These are phyloP conservation scores for Parafenestella ontariensis DNA, from an alignment of 2,329 filamentous ascomycete genomes.

Conservation along the genomic window DNA sequence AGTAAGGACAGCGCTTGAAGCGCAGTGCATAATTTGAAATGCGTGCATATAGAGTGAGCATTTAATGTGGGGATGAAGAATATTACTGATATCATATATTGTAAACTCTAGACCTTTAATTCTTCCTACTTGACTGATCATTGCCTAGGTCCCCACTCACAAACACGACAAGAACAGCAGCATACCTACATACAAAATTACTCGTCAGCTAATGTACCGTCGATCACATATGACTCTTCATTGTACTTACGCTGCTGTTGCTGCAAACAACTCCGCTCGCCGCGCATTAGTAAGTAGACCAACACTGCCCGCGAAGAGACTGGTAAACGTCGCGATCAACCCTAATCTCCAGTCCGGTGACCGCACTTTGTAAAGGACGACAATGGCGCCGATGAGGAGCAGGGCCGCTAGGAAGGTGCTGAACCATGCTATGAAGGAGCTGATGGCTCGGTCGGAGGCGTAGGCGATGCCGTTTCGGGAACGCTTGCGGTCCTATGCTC, in stretches of 20 bases:
- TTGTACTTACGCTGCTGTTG: conserved; percentile 20
- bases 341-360: conserved; percentile 10
- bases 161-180: conserved; percentile 27
- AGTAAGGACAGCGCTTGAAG: neutral
- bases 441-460: conserved; percentile 15
- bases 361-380: conserved; percentile 16
- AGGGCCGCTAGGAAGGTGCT: conserved; percentile 19
- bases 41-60: neutral
- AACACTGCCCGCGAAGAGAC: conserved; percentile 23
- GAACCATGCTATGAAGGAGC: conserved; percentile 15
- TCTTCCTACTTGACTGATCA: conserved; percentile 1
- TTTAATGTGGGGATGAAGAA: neutral
- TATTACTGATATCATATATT: neutral
- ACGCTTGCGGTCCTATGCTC: conserved; percentile 12
- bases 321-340: conserved; percentile 14
- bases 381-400: conserved; percentile 23
- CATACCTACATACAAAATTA: conserved; percentile 10
- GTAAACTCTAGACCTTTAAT: neutral
- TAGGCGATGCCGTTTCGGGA: conserved; percentile 16
- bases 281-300: conserved; percentile 21
- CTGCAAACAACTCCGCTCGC: conserved; percentile 23
- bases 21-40: neutral
- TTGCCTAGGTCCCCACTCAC: conserved; percentile 20
- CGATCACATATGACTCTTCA: neutral
- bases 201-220: neutral